Evolutionary conservation across 176 grass and related monocot genomes (phyloP), one percentile per base, ranked within the genome.

Genomic region (Saccharum officinarum): DNA sequence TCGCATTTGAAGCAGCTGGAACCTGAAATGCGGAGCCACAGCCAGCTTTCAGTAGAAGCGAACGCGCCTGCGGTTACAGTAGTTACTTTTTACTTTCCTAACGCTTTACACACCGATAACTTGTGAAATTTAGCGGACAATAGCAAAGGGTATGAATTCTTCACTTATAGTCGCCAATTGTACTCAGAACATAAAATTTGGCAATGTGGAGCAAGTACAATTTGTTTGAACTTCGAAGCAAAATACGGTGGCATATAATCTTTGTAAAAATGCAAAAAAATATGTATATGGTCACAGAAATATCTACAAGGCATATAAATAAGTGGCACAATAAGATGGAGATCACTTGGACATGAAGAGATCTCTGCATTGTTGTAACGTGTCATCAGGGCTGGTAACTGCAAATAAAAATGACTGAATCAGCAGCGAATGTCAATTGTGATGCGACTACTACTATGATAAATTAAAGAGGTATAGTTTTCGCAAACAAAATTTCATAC

Each of bases 301-400:
- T 10, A 82, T 45, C 26, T 76, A 82, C 0, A 23, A 3, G 23
- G 14, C 10, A 73, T 39, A 38, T 10, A 79, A 68, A 67, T 42
- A 67, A 67, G 52, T 44, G 67, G 10, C 13, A 1, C 1, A 38
- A 62, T 25, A 67, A 49, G 76, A 47, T 85, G 67, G 63, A 30
- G 54, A 86, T 98, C 83, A 92, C 69, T 93, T 90, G 6, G 82
- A 52, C 70, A 92, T 71, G 89, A 95, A 98, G 64, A 98, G 85
- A 71, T 90, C 84, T 80, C 76, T 87, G 85, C 95, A 95, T 77
- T 98, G 89, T 66, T 83, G 70, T 64, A 68, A 77, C 12, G 92
- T 98, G 69, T 98, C 95, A 10, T 85, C 80, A 7, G 95, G 95
- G 69, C 89, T 93, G 39, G 92, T 93, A 82, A 98, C 92, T 98